phyloP scores from a whole-genome alignment of 164 flowering plant species.

The Amborella trichopoda region DNA sequence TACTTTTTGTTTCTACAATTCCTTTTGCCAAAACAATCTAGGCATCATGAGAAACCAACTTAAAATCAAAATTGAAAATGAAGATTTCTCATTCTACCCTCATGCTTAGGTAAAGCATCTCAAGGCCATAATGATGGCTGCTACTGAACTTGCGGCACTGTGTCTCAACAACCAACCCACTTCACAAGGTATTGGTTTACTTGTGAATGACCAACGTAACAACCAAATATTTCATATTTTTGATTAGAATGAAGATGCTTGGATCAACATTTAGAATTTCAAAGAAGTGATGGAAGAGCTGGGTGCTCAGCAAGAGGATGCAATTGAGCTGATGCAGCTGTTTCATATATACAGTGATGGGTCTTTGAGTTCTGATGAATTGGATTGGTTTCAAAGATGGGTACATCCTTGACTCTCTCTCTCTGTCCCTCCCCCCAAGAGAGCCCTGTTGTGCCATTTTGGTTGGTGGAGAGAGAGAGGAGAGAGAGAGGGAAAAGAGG shows the following conservation, averaged over 20 bases:
- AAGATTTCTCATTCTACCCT: constrained; percentile 4
- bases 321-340: constrained; percentile 83
- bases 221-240: constrained; percentile 62
- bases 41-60: too few relatives aligned
- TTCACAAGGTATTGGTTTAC: constrained; percentile 3
- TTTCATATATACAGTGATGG: constrained; percentile 93
- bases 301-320: constrained; percentile 87
- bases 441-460: too few relatives aligned
- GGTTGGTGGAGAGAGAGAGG: too few relatives aligned
- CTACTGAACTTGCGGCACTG: constrained; percentile 79
- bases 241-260: constrained; percentile 96
- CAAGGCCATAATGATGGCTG: constrained; percentile 92
- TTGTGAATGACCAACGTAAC: constrained; percentile 26
- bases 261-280: constrained; percentile 87
- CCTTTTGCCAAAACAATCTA: too few relatives aligned
- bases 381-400: constrained; percentile 76
- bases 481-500: too few relatives aligned
- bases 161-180: constrained; percentile 72
- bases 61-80: too few relatives aligned
- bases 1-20: too few relatives aligned
- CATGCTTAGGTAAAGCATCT: constrained; percentile 62
- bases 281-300: constrained; percentile 94
- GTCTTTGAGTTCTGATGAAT: constrained; percentile 87
- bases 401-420: constrained; percentile 13
- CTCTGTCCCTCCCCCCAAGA: too few relatives aligned